Evolutionary conservation across 352 stramenopile genomes (phyloP).

Genomic region (Plasmopara muralis): DNA sequence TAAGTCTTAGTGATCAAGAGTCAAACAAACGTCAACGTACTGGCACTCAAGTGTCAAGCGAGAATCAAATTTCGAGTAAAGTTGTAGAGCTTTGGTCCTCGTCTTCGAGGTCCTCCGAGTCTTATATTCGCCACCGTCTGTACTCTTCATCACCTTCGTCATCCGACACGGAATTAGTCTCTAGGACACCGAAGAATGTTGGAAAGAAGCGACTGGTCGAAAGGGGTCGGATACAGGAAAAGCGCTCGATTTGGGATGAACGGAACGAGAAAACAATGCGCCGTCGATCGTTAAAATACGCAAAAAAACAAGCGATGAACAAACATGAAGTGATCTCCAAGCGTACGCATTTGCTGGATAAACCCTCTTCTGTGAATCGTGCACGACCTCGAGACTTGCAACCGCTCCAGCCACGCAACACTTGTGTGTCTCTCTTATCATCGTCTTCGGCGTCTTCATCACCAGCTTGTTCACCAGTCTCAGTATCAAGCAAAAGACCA

Average conservation of each 20-base stretch:
- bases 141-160: slow-evolving; percentile 9
- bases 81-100: slow-evolving; percentile 22
- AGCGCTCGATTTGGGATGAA: not conserved
- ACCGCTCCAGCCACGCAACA: not conserved
- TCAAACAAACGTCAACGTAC: not conserved
- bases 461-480: slow-evolving; percentile 3
- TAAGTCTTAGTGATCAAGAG: slow-evolving; percentile 1
- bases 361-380: slow-evolving; percentile 1
- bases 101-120: slow-evolving; percentile 18
- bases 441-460: slow-evolving; percentile 8
- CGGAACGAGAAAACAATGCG: not conserved
- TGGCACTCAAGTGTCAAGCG: not conserved
- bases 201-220: slow-evolving; percentile 11
- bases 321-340: not conserved
- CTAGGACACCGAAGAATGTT: not conserved
- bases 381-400: not conserved
- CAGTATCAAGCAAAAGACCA: slow-evolving; percentile 4
- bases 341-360: not conserved
- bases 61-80: slow-evolving; percentile 5
- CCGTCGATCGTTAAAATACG: not conserved
- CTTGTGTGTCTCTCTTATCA: slow-evolving; percentile 3
- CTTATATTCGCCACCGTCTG: not conserved
- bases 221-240: slow-evolving; percentile 8
- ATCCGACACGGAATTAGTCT: slow-evolving; percentile 5
- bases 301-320: not conserved